Evolutionary conservation across 2,329 filamentous ascomycete genomes (phyloP), one percentile per base, ranked within the genome.

Genomic region (Fusarium buharicum): DNA sequence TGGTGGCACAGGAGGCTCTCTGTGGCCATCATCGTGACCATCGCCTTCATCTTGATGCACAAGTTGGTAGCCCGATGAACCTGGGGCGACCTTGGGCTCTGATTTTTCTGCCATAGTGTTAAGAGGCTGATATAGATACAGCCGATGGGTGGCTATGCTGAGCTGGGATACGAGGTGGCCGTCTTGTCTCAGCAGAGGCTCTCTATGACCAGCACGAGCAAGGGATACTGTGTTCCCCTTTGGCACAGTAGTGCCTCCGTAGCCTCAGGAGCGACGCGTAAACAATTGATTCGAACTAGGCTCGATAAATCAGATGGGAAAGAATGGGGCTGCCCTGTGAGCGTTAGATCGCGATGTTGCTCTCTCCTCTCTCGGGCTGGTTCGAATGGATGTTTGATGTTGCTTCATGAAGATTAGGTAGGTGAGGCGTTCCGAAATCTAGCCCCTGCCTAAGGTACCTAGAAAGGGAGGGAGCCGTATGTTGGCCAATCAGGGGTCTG

Each of bases 11-110:
- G 48, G 43, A 62, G 55, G 46, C 37, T 62, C 49, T 18, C 62
- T 63, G 40, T 62, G 50, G 16, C 56, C 56, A 44, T 54, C 50
- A 22, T 70, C 54, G 17, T 62, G 49, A 20, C 52, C 50, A 48
- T 72, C 62, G 36, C 59, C 63, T 17, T 75, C 75, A 44, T 75
- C 73, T 52, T 76, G 74, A 55, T 75, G 62, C 18, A 77, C 72
- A 11, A 70, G 68, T 44, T 73, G 70, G 44, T 78, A 77, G 53
- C 68, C 71, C 8, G 67, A 66, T 18, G 55, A 40, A 46, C 68
- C 71, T 5, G 67, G 64, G 12, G 54, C 44, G 30, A 39, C 48
- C 34, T 51, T 55, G 27, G 51, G 44, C 41, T 55, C 55, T 40
- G 69, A 55, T 28, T 59, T 55, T 27, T 61, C 50, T 36, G 64